Evolutionary conservation across 176 grass and related monocot genomes (phyloP).

Genomic region (Musa troglodytarum): DNA sequence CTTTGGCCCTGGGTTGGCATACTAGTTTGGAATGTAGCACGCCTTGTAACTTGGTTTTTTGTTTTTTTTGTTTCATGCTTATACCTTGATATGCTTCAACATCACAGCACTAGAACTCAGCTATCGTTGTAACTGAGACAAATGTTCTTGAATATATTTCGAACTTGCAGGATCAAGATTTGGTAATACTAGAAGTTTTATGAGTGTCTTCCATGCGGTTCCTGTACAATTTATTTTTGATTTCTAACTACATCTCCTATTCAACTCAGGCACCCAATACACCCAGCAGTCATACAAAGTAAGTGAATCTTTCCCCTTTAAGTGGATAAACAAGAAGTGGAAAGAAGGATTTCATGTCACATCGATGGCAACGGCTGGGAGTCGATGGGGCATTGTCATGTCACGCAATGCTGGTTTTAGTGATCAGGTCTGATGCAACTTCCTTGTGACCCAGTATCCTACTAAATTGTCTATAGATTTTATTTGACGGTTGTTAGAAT

Average conservation of each 20-base stretch:
- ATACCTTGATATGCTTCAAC: neutral
- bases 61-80: neutral
- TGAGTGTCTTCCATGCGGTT: neutral
- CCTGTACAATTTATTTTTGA: neutral
- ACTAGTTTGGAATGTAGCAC: neutral
- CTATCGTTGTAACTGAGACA: no score
- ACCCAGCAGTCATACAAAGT: slow-evolving; percentile 20
- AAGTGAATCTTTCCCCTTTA: slow-evolving; percentile 11
- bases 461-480: neutral
- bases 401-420: slow-evolving; percentile 18
- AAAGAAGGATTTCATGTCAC: slow-evolving; percentile 20
- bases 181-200: no score
- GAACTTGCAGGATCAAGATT: no score
- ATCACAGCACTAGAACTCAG: no score
- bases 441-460: neutral
- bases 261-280: slow-evolving; percentile 11
- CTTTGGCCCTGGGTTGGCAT: neutral
- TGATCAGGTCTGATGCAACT: neutral
- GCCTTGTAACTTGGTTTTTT: neutral
- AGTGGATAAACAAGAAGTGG: slow-evolving; percentile 22
- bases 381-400: slow-evolving; percentile 16
- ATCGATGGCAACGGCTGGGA: slow-evolving; percentile 13
- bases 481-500: neutral
- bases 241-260: neutral
- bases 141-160: no score